phyloP scores from a whole-genome alignment of 176 grass and related monocot species.

The Oryza glaberrima region DNA sequence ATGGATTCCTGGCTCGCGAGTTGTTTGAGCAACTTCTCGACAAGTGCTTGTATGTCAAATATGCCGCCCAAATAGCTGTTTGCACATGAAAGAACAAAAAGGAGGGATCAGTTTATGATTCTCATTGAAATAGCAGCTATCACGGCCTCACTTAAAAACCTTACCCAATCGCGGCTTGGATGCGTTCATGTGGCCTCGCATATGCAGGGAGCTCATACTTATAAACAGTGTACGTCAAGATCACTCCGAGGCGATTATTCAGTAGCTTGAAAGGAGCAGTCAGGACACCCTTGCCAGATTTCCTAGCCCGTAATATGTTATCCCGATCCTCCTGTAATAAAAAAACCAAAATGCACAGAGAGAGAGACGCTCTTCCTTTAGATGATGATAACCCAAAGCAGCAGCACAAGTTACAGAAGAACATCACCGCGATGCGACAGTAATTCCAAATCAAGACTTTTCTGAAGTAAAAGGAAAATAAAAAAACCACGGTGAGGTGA shows the following conservation, averaged over 20 bases:
- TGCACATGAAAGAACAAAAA: not conserved
- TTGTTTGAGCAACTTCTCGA: constrained; percentile 91
- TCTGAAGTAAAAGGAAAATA: not conserved
- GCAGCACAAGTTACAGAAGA: constrained; percentile 2
- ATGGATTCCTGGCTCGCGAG: constrained; percentile 87
- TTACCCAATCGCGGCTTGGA: constrained; percentile 88
- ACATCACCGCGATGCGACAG: not conserved
- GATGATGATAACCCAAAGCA: not conserved
- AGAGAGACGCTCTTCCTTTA: not conserved
- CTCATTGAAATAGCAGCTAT: not conserved
- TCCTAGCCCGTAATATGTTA: constrained; percentile 77
- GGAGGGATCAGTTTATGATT: not conserved
- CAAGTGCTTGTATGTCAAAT: constrained; percentile 94
- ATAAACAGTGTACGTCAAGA: constrained; percentile 91
- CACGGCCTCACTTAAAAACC: not conserved
- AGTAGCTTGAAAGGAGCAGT: constrained; percentile 89
- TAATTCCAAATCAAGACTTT: constrained; percentile 7
- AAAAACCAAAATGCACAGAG: not conserved
- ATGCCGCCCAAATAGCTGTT: constrained; percentile 97
- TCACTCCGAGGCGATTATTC: constrained; percentile 92
- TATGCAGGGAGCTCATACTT: constrained; percentile 75
- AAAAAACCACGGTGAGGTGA: constrained; percentile 18
- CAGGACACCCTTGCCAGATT: constrained; percentile 89
- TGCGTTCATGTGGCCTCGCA: constrained; percentile 64
- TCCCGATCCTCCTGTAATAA: constrained; percentile 81